These are phyloP conservation scores for Dactylellina sp. DNA, from an alignment of 2,329 filamentous ascomycete genomes.

Conservation along the genomic window DNA sequence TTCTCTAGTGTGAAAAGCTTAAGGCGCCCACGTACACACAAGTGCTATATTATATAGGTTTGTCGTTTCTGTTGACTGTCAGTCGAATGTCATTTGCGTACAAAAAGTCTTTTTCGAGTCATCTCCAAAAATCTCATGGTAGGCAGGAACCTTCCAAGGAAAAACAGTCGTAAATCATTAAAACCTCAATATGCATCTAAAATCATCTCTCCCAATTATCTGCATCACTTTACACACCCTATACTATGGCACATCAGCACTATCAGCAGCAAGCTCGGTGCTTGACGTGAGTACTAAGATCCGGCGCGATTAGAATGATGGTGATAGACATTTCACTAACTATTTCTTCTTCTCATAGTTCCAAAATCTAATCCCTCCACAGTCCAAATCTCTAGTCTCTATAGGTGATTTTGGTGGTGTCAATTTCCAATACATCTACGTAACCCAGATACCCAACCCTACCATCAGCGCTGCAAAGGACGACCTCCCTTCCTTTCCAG, in stretches of 20 bases:
- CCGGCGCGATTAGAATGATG: too few species aligned
- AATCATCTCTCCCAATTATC: slow-evolving; percentile 17
- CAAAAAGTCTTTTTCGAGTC: too few species aligned
- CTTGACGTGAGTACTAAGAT: slow-evolving; percentile 37
- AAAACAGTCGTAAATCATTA: neutral
- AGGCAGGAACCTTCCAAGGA: neutral
- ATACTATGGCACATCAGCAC: slow-evolving; percentile 17
- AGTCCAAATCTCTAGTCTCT: neutral
- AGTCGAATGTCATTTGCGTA: too few species aligned
- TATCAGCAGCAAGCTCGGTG: slow-evolving; percentile 28
- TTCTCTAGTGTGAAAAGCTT: too few species aligned
- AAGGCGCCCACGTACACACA: too few species aligned
- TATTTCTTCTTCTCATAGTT: too few species aligned
- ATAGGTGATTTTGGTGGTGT: slow-evolving; percentile 32
- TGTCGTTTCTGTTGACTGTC: too few species aligned
- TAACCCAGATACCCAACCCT: slow-evolving; percentile 19
- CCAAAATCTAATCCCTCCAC: slow-evolving; percentile 39
- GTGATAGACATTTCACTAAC: too few species aligned
- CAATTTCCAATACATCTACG: slow-evolving; percentile 37
- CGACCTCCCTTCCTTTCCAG: neutral
- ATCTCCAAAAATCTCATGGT: neutral
- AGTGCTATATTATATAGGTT: too few species aligned
- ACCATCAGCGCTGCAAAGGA: neutral
- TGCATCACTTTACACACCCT: slow-evolving; percentile 26
- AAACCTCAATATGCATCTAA: slow-evolving; percentile 33